These are phyloP conservation scores for Paramecium biaurelia DNA, from an alignment of 73 alveolate genomes.

Conservation along the genomic window DNA sequence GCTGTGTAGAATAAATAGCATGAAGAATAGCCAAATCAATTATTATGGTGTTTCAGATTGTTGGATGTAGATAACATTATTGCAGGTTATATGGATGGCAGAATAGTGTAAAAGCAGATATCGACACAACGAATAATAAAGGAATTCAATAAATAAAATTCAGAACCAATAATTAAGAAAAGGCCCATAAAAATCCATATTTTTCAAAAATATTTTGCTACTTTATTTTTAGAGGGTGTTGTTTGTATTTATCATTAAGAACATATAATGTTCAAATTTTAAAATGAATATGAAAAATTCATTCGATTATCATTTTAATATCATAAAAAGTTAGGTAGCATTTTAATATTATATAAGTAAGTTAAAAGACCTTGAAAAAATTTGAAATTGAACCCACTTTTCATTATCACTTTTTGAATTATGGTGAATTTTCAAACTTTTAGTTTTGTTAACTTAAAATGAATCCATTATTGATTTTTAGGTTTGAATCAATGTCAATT, in stretches of 20 bases:
- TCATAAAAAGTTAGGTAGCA: constrained; percentile 29
- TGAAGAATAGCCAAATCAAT: background rate
- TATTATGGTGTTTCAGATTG: background rate
- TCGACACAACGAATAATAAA: background rate
- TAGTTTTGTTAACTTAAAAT: background rate
- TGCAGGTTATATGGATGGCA: constrained; percentile 13
- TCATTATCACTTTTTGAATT: background rate
- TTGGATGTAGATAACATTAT: background rate
- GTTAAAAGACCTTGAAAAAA: background rate
- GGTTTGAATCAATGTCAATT: background rate
- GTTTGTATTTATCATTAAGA: background rate
- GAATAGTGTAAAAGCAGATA: background rate
- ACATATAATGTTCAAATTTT: background rate
- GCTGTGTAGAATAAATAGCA: background rate
- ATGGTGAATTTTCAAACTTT: constrained; percentile 35
- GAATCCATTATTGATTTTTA: background rate
- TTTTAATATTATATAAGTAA: background rate
- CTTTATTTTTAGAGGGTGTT: constrained; percentile 8
- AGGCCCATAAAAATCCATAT: background rate
- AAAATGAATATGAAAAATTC: background rate
- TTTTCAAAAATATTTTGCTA: background rate
- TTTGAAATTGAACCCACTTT: background rate
- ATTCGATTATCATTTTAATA: background rate
- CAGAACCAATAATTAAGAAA: background rate
- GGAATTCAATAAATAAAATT: background rate